Conservation (phyloP, 169 alveolate species). For the Cyclospora cayetanensis region DNA sequence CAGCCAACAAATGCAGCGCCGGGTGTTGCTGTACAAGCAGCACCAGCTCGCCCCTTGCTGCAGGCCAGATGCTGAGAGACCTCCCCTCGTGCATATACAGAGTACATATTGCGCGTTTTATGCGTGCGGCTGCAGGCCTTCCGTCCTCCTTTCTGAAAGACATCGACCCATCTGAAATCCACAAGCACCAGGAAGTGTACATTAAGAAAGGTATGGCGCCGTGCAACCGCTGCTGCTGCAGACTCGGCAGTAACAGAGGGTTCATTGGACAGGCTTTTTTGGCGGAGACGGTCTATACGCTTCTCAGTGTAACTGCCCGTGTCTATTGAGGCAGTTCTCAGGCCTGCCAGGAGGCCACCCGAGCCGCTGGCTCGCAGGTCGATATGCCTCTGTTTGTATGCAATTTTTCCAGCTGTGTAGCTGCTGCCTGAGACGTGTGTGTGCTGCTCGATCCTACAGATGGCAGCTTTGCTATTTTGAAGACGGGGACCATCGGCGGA, state of each 20-base stretch:
- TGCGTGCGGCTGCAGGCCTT: slow-evolving; percentile 26
- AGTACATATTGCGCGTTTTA: not conserved
- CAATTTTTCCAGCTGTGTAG: too few relatives aligned
- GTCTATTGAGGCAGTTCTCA: too few relatives aligned
- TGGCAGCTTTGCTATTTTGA: slow-evolving; percentile 63
- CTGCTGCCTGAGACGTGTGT: too few relatives aligned
- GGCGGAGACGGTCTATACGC: too few relatives aligned
- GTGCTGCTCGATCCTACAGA: slow-evolving; percentile 15
- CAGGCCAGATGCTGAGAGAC: too few relatives aligned
- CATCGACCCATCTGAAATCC: slow-evolving; percentile 54
- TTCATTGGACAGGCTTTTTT: too few relatives aligned
- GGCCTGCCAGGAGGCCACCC: too few relatives aligned
- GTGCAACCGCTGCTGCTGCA: not conserved
- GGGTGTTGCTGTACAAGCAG: not conserved
- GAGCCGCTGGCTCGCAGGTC: too few relatives aligned
- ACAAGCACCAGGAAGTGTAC: slow-evolving; percentile 54
- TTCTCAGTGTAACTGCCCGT: too few relatives aligned
- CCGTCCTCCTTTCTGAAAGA: slow-evolving; percentile 57
- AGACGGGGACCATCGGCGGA: slow-evolving; percentile 30
- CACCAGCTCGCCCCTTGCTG: too few relatives aligned
- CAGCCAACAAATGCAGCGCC: not conserved
- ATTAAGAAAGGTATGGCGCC: slow-evolving; percentile 54
- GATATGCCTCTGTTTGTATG: too few relatives aligned
- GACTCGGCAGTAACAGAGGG: not conserved
- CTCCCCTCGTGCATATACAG: too few relatives aligned